Base-by-base conservation (phyloP, 2,329 filamentous ascomycete species). In the Aspergillus ustus region DNA sequence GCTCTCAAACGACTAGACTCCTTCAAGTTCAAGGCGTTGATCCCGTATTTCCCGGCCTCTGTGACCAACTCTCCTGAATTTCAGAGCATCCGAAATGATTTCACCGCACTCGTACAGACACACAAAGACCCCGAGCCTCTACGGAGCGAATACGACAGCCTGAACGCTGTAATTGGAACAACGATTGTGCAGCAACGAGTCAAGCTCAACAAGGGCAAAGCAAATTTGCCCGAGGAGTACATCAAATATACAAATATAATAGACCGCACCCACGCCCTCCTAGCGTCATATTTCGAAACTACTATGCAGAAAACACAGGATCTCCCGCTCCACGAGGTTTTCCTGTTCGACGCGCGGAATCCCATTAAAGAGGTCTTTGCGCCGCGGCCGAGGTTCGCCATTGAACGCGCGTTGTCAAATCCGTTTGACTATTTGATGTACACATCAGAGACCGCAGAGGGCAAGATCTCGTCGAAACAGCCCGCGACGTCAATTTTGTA, bases 81-180 rank as follows among this genome's bases (percentile, higher is more conserved):
- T 15, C 66, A 71, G 34, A 71, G 74, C 9, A 74, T 86, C 22
- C 73, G 81, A n/a, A 70, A 75, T 25, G 75, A 83, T 51, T 77
- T 89, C 37, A 76, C 80, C 48, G 69, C 70, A 13, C 72, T 91
- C 6, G 70, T 82, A 22, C 70, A 76, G 37, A 76, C 76, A 48
- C 81, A 85, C 17, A 73, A 81, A 50, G 75, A 79, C 49, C 78
- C 81, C 9, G 80, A 79, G 43, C 76, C 82, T 4, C 82, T 96
- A 31, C 87, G 89, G 64, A 96, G 89, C 77, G 89, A 89, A 72
- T 91, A 95, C 74, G 89, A 89, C 68, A 84, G 89, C 11, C 88
- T 89, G 46, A 82, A 83, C 66, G 81, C 83, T 4, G 82, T 81
- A 19, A 72, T 85, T 6, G 78, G 84, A 60, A 86, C 85, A 3